These are phyloP conservation scores for Alternaria hordeiaustralica DNA, from an alignment of 2,329 filamentous ascomycete species.

Conservation along the genomic window DNA sequence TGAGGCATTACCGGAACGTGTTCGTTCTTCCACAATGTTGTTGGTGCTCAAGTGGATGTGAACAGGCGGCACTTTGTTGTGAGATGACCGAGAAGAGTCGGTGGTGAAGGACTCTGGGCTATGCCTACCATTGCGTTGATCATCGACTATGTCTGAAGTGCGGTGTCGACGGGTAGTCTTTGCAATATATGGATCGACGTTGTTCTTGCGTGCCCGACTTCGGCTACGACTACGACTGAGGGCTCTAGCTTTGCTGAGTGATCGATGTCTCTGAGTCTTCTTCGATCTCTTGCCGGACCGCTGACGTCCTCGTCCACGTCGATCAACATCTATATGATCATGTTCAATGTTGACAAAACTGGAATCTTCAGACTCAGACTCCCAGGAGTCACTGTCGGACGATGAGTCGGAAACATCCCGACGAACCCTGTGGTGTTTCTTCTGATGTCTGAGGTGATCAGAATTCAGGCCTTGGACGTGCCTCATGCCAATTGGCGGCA, in stretches of 20 bases:
- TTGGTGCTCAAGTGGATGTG: conserved; percentile 28
- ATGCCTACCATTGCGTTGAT: conserved; percentile 24
- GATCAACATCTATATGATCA: conserved; percentile 20
- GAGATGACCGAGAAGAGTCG: conserved; percentile 24
- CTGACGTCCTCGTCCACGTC: conserved; percentile 21
- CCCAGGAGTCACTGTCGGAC: conserved; percentile 22
- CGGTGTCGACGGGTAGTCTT: conserved; percentile 17
- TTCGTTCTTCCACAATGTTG: conserved; percentile 15
- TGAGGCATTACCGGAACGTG: conserved; percentile 14
- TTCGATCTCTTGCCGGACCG: conserved; percentile 13
- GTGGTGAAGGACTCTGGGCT: conserved; percentile 21
- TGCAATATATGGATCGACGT: conserved; percentile 11
- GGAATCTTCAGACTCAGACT: conserved; percentile 24
- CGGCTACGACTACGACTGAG: conserved; percentile 13
- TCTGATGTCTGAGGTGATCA: conserved; percentile 19
- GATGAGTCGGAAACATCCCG: conserved; percentile 14
- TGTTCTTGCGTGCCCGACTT: conserved; percentile 11
- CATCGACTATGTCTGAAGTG: conserved; percentile 18
- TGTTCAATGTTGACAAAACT: conserved; percentile 26
- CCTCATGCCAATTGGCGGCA: conserved; percentile 11
- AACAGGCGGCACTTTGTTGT: conserved; percentile 21
- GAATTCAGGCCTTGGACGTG: conserved; percentile 10
- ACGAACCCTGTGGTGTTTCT: conserved; percentile 19
- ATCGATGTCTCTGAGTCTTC: conserved; percentile 17
- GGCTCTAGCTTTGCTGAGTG: conserved; percentile 16